Evolutionary conservation across 345 rosid species (phyloP).

Genomic region (Excoecaria cochinchinensis): DNA sequence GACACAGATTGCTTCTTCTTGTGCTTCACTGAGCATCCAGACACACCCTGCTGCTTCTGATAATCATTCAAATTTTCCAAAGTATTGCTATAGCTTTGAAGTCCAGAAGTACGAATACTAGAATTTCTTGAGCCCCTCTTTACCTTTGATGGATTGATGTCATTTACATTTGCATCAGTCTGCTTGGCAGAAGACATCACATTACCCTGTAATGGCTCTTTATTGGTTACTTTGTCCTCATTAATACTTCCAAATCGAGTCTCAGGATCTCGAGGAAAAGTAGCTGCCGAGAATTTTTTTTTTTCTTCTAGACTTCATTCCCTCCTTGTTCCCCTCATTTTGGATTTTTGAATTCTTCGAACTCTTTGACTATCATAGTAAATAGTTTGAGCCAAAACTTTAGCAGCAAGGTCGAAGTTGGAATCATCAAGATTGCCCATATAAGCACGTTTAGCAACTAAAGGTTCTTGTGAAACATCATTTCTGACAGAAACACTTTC

Average conservation of each 20-base stretch:
- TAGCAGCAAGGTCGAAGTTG: background rate
- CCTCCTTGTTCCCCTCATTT: background rate
- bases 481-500: background rate
- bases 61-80: background rate
- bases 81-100: background rate
- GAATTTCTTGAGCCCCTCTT: slow-evolving; percentile 1
- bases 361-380: background rate
- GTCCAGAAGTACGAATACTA: slow-evolving; percentile 2
- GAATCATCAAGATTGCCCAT: background rate
- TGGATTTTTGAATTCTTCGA: background rate
- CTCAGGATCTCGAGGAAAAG: background rate
- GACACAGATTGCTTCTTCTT: slow-evolving; percentile 15
- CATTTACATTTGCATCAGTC: slow-evolving; percentile 8
- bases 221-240: slow-evolving; percentile 7
- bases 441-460: background rate
- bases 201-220: background rate
- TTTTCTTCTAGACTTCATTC: background rate
- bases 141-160: background rate
- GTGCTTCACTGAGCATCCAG: slow-evolving; percentile 9
- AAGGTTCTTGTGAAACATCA: background rate
- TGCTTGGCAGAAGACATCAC: background rate
- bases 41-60: slow-evolving; percentile 4
- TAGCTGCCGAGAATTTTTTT: background rate
- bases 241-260: background rate
- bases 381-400: background rate